Base-by-base conservation (phyloP, 2,329 filamentous ascomycete genomes). In the Pseudogymnoascus sp. region DNA sequence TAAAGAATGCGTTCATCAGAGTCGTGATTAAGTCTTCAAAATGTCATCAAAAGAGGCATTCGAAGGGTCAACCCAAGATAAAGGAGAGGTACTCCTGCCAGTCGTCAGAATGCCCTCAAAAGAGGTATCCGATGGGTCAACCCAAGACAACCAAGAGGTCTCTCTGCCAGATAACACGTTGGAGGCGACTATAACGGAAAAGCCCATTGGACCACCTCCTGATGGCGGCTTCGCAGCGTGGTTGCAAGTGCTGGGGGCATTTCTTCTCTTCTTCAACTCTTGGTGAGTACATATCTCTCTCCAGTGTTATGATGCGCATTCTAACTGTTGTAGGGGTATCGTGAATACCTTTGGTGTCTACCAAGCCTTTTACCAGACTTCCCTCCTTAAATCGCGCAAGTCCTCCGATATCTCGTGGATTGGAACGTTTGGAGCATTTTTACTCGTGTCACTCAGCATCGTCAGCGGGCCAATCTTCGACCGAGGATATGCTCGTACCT, bases 401-500 rank as follows among this genome's bases (percentile, higher is more conserved):
- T 68, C 81, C 1, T 82, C 80, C 62, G 80, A 80, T 0, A 76
- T 87, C n/a, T 75, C 83, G 13, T 87, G 84, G 84, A 86, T 86
- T 51, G 78, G 81, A 0, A 82, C 82, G 0, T 70, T 85, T 5
- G 79, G 85, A 64, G 73, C 80, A n/a, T 83, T 81, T 66, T 77
- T 83, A 68, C 78, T 87, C 76, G 71, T 74, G 48, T 68, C 72
- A 13, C 68, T 80, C 65, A 84, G 86, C 0, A 84, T 85, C 0
- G 67, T 89, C 7, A 79, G 86, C 17, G 87, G 87, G 0, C 83
- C 81, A 48, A 58, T 87, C 0, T 88, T 81, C 66, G 88, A 90
- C 68, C 81, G 77, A 62, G 82, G 84, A 63, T 87, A 87, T 0
- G 84, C 86, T 0, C 78, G 80, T 27, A 79, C 74, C 55, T 73